Evolutionary conservation across 306 rosid species (phyloP).

Genomic region (Psophocarpus tetragonolobus): DNA sequence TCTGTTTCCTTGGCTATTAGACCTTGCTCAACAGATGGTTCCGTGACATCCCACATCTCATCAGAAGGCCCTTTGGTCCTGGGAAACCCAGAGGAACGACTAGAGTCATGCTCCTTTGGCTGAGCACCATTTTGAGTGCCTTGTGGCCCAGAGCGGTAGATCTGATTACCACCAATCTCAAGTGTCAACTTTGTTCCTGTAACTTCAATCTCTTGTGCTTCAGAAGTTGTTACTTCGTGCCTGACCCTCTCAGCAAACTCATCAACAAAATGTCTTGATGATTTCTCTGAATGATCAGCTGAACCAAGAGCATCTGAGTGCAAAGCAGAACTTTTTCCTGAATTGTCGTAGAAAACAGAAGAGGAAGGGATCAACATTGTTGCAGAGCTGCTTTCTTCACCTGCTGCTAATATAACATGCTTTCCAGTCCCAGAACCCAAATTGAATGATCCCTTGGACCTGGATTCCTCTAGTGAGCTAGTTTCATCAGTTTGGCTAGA

Average conservation of each 20-base stretch:
- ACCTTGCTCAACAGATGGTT: slow-evolving; percentile 47
- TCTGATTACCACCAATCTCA: slow-evolving; percentile 44
- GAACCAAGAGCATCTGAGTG: slow-evolving; percentile 67
- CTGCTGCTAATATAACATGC: slow-evolving; percentile 40
- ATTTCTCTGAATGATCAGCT: slow-evolving; percentile 59
- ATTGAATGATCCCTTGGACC: slow-evolving; percentile 43
- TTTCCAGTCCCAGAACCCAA: slow-evolving; percentile 44
- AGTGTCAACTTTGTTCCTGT: slow-evolving; percentile 36
- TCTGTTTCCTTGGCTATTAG: slow-evolving; percentile 49
- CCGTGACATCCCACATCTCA: slow-evolving; percentile 76
- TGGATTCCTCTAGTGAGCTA: slow-evolving; percentile 40
- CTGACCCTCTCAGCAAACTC: slow-evolving; percentile 60
- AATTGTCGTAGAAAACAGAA: slow-evolving; percentile 42
- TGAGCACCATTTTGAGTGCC: slow-evolving; percentile 43
- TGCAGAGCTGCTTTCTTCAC: slow-evolving; percentile 47
- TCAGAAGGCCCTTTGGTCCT: slow-evolving; percentile 77
- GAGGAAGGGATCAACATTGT: slow-evolving; percentile 54
- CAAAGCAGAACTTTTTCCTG: slow-evolving; percentile 45
- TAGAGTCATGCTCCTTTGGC: slow-evolving; percentile 46
- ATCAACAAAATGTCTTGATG: slow-evolving; percentile 64
- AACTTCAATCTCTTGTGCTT: slow-evolving; percentile 45
- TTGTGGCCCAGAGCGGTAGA: slow-evolving; percentile 29
- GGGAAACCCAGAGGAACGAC: slow-evolving; percentile 57
- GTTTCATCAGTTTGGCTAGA: slow-evolving; percentile 53
- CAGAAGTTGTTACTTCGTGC: slow-evolving; percentile 58